Percentiles rank a stretch among this genome's conserved stretches.
Conservation (phyloP, 2,329 filamentous ascomycete species). For the Balansia obtecta region DNA sequence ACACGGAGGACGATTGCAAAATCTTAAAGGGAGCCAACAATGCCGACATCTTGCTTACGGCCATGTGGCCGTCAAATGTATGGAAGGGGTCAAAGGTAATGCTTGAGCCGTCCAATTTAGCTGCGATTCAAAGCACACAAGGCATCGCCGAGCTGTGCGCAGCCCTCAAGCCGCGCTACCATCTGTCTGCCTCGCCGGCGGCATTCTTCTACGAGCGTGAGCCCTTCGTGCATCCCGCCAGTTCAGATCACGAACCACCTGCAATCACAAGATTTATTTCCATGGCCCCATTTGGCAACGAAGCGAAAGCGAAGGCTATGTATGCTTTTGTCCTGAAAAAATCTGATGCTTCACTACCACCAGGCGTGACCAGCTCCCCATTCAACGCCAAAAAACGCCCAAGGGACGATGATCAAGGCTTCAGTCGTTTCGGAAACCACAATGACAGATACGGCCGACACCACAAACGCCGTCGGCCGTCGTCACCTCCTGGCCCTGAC, state of each 20-base stretch:
- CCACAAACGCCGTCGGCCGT: slow-evolving; percentile 31
- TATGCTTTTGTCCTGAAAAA: slow-evolving; percentile 67
- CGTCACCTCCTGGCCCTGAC: slow-evolving; percentile 56
- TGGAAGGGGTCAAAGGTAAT: slow-evolving; percentile 53
- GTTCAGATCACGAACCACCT: slow-evolving; percentile 34
- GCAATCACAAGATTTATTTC: slow-evolving; percentile 81
- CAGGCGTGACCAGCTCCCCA: slow-evolving; percentile 65
- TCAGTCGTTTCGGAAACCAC: slow-evolving; percentile 40
- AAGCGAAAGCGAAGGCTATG: slow-evolving; percentile 64
- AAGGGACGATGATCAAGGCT: slow-evolving; percentile 28
- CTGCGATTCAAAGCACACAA: slow-evolving; percentile 41
- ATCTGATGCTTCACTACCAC: slow-evolving; percentile 50
- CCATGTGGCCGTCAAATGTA: slow-evolving; percentile 70
- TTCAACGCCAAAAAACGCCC: slow-evolving; percentile 53
- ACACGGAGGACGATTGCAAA: slow-evolving; percentile 66
- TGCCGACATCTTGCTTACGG: slow-evolving; percentile 79
- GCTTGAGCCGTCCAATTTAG: slow-evolving; percentile 39
- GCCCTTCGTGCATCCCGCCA: slow-evolving; percentile 64
- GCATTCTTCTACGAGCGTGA: slow-evolving; percentile 79
- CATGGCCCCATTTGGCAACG: slow-evolving; percentile 65
- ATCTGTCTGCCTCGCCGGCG: slow-evolving; percentile 58
- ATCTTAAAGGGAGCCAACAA: slow-evolving; percentile 61
- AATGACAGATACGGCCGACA: slow-evolving; percentile 30
- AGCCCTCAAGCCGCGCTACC: slow-evolving; percentile 78
- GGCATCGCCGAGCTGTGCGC: slow-evolving; percentile 69